Percentiles rank a stretch among this genome's conserved stretches.
Conservation (phyloP, 2,329 filamentous ascomycete species). For the Cladophialophora carrionii region DNA sequence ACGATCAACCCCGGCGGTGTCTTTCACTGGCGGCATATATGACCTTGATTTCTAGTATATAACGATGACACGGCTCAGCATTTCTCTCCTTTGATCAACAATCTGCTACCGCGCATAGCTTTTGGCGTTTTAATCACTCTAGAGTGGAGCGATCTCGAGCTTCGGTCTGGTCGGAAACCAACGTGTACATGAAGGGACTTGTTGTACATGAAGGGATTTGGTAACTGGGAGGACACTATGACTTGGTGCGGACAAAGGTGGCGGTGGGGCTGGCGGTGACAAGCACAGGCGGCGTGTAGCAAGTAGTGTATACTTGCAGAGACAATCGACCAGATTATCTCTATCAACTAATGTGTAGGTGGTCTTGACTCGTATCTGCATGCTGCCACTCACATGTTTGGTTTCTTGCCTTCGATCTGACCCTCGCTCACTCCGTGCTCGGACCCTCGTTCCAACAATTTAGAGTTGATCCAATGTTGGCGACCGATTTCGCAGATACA, state of each 20-base stretch:
- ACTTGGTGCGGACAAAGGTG: conserved; percentile 5
- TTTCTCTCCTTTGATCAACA: conserved; percentile 34
- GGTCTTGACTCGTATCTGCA: not conserved
- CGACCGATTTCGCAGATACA: not conserved
- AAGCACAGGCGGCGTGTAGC: not conserved
- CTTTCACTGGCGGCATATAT: conserved; percentile 13
- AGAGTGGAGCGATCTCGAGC: not conserved
- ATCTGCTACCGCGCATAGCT: conserved; percentile 35
- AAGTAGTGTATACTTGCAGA: conserved; percentile 11
- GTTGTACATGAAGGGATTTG: conserved; percentile 19
- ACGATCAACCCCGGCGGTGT: conserved; percentile 1
- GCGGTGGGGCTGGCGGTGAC: not conserved
- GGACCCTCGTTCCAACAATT: not conserved
- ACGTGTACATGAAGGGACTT: conserved; percentile 18
- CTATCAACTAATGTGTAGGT: conserved; percentile 6
- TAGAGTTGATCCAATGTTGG: not conserved
- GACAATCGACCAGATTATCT: conserved; percentile 15
- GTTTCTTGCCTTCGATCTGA: conserved; percentile 4
- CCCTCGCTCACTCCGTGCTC: not conserved
- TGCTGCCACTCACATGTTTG: not conserved
- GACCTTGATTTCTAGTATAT: conserved; percentile 25
- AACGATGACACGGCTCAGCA: conserved; percentile 35
- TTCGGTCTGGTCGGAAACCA: conserved; percentile 10
- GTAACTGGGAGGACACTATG: conserved; percentile 11
- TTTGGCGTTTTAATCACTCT: conserved; percentile 26